These are phyloP conservation scores for Kurtzmaniella fragi DNA, from an alignment of 805 yeast genomes.

Conservation along the genomic window DNA sequence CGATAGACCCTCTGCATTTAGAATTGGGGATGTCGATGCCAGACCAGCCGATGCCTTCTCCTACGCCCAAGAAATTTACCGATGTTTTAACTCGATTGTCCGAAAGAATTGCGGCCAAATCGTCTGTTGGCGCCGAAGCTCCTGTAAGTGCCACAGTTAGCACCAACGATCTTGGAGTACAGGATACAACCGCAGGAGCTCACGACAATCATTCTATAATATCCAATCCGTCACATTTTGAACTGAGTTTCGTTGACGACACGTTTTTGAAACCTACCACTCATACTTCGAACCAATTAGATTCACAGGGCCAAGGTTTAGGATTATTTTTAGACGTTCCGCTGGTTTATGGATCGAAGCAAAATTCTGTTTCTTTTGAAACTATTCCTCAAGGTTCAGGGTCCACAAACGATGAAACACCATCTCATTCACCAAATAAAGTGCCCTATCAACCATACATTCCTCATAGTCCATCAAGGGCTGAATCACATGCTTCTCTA, in stretches of 20 bases:
- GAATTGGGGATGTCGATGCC: conserved; percentile 15
- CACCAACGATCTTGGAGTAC: no score
- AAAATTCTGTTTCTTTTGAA: no score
- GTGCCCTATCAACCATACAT: no score
- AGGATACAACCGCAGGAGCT: not conserved
- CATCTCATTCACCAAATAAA: no score
- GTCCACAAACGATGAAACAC: not conserved
- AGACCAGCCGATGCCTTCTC: conserved; percentile 4
- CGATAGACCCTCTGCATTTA: conserved; percentile 7
- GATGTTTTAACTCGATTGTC: conserved; percentile 24
- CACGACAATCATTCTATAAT: conserved; percentile 1
- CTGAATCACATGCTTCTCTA: not conserved
- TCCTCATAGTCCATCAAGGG: not conserved
- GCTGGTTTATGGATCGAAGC: no score
- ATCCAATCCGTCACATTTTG: not conserved
- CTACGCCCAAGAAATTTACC: conserved; percentile 19
- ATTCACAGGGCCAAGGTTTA: no score
- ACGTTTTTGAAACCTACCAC: no score
- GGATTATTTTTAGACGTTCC: no score
- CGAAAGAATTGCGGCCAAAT: conserved; percentile 32
- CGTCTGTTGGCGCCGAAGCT: conserved; percentile 3
- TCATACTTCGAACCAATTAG: no score
- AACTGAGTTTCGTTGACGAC: no score
- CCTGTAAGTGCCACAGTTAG: no score
- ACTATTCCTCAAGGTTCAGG: not conserved